A percentile compares a stretch with the other conserved stretches of the same genome.
phyloP scores from a whole-genome alignment of 345 rosid genomes.

The Erucastrum elatum region DNA sequence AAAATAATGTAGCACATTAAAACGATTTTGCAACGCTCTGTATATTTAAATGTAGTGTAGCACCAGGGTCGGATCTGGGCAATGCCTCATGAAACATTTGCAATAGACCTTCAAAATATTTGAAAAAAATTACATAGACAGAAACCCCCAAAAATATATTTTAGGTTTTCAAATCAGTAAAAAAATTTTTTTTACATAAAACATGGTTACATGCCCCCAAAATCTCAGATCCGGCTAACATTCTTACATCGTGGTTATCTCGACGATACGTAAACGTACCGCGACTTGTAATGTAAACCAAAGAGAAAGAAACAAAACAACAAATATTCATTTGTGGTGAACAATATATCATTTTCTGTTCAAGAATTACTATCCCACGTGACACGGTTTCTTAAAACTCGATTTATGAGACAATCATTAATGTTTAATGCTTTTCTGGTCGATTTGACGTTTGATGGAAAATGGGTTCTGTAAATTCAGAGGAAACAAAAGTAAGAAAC shows the following conservation, averaged over 20 bases:
- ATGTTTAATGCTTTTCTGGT: conserved; percentile 25
- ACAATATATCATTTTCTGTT: background rate
- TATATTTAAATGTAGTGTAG: background rate
- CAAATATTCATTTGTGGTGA: conserved; percentile 17
- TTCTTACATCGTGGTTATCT: conserved; percentile 21
- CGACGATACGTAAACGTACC: conserved; percentile 2
- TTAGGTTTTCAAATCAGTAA: no score
- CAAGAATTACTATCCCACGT: conserved; percentile 30
- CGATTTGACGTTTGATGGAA: conserved; percentile 40
- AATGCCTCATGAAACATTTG: no score
- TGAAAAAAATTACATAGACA: no score
- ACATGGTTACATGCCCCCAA: no score
- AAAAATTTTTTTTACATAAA: no score
- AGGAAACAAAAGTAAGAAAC: conserved; percentile 16
- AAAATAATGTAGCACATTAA: background rate
- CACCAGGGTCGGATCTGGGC: no score
- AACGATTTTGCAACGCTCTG: background rate
- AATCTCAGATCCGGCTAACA: no score
- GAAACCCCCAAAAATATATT: no score
- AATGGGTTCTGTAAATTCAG: conserved; percentile 23
- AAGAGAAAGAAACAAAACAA: conserved; percentile 26
- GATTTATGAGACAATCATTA: conserved; percentile 39
- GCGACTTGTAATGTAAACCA: conserved; percentile 1
- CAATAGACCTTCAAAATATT: no score
- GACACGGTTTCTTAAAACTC: conserved; percentile 36